These are phyloP conservation scores for Ambispora gerdemannii DNA, from an alignment of 192 early-diverging fungal species.

Conservation along the genomic window DNA sequence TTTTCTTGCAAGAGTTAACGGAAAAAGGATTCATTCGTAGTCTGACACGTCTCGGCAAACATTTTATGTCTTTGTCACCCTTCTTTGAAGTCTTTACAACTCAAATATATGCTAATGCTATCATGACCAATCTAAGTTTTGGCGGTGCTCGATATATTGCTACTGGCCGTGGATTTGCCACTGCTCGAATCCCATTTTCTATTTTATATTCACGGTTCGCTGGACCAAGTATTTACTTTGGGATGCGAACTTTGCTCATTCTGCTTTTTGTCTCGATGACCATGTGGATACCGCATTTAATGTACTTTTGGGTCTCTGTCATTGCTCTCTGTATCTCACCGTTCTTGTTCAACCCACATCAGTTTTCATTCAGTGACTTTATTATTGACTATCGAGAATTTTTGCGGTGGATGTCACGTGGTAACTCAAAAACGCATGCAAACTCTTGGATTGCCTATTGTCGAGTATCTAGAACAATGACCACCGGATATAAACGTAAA, in stretches of 20 bases:
- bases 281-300: conserved; percentile 67
- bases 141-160: conserved; percentile 84
- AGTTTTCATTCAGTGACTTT: conserved; percentile 78
- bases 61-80: conserved; percentile 78
- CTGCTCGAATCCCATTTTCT: conserved; percentile 69
- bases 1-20: conserved; percentile 80
- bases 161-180: conserved; percentile 83
- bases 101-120: conserved; percentile 78
- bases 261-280: conserved; percentile 71
- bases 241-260: conserved; percentile 64
- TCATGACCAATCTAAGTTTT: conserved; percentile 74
- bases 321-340: conserved; percentile 74
- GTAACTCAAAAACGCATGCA: conserved; percentile 69
- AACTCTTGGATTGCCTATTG: conserved; percentile 81
- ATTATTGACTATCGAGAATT: conserved; percentile 78
- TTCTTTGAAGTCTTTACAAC: conserved; percentile 86
- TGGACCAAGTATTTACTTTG: conserved; percentile 71
- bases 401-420: conserved; percentile 78
- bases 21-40: conserved; percentile 77
- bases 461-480: conserved; percentile 64
- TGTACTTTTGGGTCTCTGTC: conserved; percentile 83
- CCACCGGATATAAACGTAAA: conserved; percentile 79
- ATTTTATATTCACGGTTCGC: conserved; percentile 75
- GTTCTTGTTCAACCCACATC: conserved; percentile 87
- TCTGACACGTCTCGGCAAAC: conserved; percentile 68